Evolutionary conservation across 2,329 filamentous ascomycete species (phyloP).

Genomic region (Mycosphaerella sp.): DNA sequence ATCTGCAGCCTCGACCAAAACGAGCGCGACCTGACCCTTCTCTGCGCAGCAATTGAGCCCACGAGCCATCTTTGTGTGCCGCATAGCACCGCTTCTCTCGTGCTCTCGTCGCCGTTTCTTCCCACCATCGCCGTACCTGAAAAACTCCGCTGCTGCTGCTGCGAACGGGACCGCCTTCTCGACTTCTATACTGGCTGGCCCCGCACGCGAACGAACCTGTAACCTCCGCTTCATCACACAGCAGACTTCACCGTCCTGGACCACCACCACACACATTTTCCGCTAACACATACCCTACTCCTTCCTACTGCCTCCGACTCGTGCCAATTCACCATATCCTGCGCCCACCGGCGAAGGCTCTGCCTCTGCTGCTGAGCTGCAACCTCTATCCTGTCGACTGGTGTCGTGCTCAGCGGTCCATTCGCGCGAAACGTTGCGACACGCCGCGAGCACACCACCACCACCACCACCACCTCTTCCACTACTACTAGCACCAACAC

Average conservation of each 20-base stretch:
- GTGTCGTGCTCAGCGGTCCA: conserved; percentile 2
- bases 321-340: neutral
- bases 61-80: conserved; percentile 19
- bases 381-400: neutral
- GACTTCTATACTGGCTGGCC: neutral
- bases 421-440: conserved; percentile 1
- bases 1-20: conserved; percentile 5
- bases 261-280: neutral
- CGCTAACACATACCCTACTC: neutral
- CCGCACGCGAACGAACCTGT: neutral
- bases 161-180: neutral
- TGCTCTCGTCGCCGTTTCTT: conserved; percentile 5
- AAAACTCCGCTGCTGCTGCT: neutral
- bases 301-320: neutral
- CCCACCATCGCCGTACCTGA: conserved; percentile 5
- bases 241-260: neutral
- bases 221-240: neutral
- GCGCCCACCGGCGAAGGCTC: neutral
- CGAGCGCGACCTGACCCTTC: conserved; percentile 11
- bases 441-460: neutral
- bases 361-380: neutral
- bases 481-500: neutral
- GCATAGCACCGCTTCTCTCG: conserved; percentile 13
- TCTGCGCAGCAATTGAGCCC: conserved; percentile 19
- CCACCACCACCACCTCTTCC: neutral